Conservation (phyloP, 768 basidiomycete species). For the Pisolithus marmoratus region DNA sequence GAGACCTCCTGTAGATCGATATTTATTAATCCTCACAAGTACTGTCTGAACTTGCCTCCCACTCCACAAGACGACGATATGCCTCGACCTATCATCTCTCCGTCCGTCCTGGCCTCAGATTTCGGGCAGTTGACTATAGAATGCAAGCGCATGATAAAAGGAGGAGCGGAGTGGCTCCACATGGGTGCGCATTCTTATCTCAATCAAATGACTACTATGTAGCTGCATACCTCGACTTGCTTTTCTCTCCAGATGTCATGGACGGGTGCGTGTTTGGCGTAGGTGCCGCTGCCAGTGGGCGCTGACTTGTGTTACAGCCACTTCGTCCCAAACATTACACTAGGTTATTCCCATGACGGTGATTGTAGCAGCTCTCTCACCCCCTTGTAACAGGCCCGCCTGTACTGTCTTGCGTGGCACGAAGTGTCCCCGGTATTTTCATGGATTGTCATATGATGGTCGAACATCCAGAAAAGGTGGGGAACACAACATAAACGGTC, state of each 20-base stretch:
- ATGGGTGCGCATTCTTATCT: slow-evolving; percentile 59
- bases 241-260: slow-evolving; percentile 79
- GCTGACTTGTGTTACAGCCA: slow-evolving; percentile 48
- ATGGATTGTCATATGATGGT: slow-evolving; percentile 99
- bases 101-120: slow-evolving; percentile 95
- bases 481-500: background rate
- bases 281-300: background rate
- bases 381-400: slow-evolving; percentile 60
- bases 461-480: slow-evolving; percentile 80
- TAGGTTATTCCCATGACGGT: slow-evolving; percentile 52
- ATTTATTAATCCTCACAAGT: background rate
- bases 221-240: slow-evolving; percentile 2
- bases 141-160: slow-evolving; percentile 94
- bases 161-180: slow-evolving; percentile 96
- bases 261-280: slow-evolving; percentile 62
- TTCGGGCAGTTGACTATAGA: slow-evolving; percentile 93
- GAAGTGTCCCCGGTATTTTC: slow-evolving; percentile 89
- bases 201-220: slow-evolving; percentile 6
- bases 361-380: slow-evolving; percentile 10
- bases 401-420: slow-evolving; percentile 76
- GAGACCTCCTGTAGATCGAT: background rate
- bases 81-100: slow-evolving; percentile 90
- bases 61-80: slow-evolving; percentile 34
- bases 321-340: slow-evolving; percentile 98
- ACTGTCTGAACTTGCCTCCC: background rate